These are phyloP conservation scores for Fulvia fulva DNA, from an alignment of 2,329 filamentous ascomycete genomes.

Conservation along the genomic window DNA sequence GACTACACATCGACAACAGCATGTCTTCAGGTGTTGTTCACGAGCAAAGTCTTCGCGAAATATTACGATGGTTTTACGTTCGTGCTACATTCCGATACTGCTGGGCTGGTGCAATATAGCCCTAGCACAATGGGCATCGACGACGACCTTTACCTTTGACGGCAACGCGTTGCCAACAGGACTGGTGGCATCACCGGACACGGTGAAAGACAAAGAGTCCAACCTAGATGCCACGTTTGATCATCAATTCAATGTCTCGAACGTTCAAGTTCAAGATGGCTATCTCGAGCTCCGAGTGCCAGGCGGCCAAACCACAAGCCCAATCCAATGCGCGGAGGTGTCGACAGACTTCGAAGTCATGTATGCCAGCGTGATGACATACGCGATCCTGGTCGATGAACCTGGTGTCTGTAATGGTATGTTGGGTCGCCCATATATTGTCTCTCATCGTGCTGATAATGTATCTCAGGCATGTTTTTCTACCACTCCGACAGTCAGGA, in stretches of 20 bases:
- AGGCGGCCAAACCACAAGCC: conserved; percentile 11
- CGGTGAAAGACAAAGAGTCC: not conserved
- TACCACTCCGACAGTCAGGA: conserved; percentile 21
- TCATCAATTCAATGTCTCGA: conserved; percentile 4
- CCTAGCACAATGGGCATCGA: not conserved
- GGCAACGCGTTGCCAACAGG: not conserved
- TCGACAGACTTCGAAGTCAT: conserved; percentile 12
- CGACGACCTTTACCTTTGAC: not conserved
- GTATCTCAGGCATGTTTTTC: conserved; percentile 18
- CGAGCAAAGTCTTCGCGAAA: too few species aligned
- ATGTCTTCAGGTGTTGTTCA: too few species aligned
- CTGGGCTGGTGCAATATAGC: too few species aligned
- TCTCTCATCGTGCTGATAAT: not conserved
- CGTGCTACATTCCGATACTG: too few species aligned
- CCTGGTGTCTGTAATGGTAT: conserved; percentile 7
- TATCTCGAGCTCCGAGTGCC: conserved; percentile 17
- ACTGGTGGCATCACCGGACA: not conserved
- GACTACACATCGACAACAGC: too few species aligned
- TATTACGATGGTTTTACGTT: too few species aligned
- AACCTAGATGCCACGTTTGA: not conserved
- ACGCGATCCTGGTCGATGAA: conserved; percentile 6
- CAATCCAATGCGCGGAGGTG: conserved; percentile 15
- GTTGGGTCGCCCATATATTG: not conserved
- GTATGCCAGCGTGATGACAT: conserved; percentile 18
- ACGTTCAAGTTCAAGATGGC: conserved; percentile 10